Evolutionary conservation across 345 rosid species (phyloP).

Genomic region (Aurinia saxatilis): DNA sequence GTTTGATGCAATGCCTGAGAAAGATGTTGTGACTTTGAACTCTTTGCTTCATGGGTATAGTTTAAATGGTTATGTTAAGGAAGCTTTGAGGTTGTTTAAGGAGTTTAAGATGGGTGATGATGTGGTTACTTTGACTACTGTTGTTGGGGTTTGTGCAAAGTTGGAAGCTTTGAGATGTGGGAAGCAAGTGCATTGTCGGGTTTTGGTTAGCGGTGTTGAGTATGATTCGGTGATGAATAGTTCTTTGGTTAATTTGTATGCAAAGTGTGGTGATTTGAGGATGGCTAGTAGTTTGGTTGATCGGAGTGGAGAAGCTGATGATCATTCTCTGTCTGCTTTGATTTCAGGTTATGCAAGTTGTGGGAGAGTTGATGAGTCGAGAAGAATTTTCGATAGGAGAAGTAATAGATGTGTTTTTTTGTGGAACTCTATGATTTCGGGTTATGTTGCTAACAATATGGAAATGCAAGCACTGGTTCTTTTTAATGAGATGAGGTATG

Average conservation of each 20-base stretch:
- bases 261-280: slow-evolving; percentile 60
- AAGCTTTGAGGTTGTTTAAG: slow-evolving; percentile 56
- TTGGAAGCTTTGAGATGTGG: slow-evolving; percentile 52
- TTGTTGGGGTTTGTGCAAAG: slow-evolving; percentile 54
- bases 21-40: slow-evolving; percentile 49
- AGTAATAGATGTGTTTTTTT: slow-evolving; percentile 35
- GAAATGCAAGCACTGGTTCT: slow-evolving; percentile 50
- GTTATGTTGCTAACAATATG: slow-evolving; percentile 50
- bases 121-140: slow-evolving; percentile 49
- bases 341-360: slow-evolving; percentile 59
- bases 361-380: slow-evolving; percentile 55
- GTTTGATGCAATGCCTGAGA: slow-evolving; percentile 60
- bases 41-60: slow-evolving; percentile 56
- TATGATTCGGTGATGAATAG: slow-evolving; percentile 49
- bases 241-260: slow-evolving; percentile 63
- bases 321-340: slow-evolving; percentile 69
- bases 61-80: slow-evolving; percentile 34
- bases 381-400: slow-evolving; percentile 39
- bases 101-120: slow-evolving; percentile 36
- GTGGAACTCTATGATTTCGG: slow-evolving; percentile 85
- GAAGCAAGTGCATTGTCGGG: slow-evolving; percentile 63
- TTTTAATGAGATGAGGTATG: slow-evolving; percentile 50
- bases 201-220: slow-evolving; percentile 38
- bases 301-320: slow-evolving; percentile 45
- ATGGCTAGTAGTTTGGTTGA: slow-evolving; percentile 44